These are phyloP conservation scores for Talaromyces trachyspermus DNA, from an alignment of 495 filamentous ascomycete genomes.

Conservation along the genomic window DNA sequence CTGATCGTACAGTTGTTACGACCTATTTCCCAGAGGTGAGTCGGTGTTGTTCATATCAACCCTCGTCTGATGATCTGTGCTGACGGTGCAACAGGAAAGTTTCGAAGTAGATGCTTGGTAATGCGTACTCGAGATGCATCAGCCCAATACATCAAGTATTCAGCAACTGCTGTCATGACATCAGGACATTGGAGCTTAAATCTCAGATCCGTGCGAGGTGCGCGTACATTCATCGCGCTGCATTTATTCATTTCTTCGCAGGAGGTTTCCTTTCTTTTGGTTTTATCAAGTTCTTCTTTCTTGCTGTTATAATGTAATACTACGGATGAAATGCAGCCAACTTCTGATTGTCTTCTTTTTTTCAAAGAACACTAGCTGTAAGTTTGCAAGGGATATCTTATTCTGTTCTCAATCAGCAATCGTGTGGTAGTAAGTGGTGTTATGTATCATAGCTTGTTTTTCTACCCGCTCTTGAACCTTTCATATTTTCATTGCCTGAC, in stretches of 20 bases:
- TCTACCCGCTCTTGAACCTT: not conserved
- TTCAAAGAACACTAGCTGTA: too few species aligned
- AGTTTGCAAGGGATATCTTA: too few species aligned
- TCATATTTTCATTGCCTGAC: not conserved
- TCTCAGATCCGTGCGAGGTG: too few species aligned
- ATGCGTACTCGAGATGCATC: slow-evolving; percentile 4
- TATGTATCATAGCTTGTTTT: not conserved
- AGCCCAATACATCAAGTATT: too few species aligned
- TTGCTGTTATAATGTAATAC: not conserved
- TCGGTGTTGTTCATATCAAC: not conserved
- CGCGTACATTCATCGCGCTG: too few species aligned
- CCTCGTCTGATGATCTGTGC: slow-evolving; percentile 2
- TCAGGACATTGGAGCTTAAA: too few species aligned
- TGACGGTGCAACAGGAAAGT: slow-evolving; percentile 51
- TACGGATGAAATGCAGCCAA: not conserved
- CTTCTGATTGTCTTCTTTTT: not conserved
- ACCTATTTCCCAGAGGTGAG: slow-evolving; percentile 90
- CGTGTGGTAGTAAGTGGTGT: not conserved
- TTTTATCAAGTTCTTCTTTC: not conserved
- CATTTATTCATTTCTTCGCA: too few species aligned
- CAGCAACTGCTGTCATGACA: too few species aligned
- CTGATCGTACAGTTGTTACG: slow-evolving; percentile 89
- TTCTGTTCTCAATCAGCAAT: not conserved
- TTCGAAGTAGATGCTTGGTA: slow-evolving; percentile 76
- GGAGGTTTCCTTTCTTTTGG: too few species aligned